A percentile compares a stretch with the other conserved stretches of the same genome.
phyloP scores from a whole-genome alignment of 768 basidiomycete genomes.

The Suillus americanus region DNA sequence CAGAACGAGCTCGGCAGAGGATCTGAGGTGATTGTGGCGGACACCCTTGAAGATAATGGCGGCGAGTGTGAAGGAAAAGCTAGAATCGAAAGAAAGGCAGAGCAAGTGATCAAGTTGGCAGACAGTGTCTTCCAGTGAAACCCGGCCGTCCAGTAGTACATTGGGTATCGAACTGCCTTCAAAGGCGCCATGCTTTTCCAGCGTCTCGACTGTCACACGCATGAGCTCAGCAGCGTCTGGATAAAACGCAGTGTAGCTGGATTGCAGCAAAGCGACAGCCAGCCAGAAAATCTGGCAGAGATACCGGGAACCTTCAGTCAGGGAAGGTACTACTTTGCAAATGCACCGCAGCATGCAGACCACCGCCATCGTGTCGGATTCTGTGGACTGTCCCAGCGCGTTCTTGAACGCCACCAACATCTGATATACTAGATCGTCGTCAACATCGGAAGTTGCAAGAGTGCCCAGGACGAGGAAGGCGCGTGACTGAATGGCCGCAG shows the following conservation, averaged over 20 bases:
- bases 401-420: constrained; percentile 85
- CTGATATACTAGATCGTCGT: constrained; percentile 92
- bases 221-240: constrained; percentile 69
- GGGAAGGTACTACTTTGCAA: constrained; percentile 70
- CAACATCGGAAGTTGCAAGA: constrained; percentile 83
- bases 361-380: constrained; percentile 68
- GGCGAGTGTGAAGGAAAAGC: constrained; percentile 81
- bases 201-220: constrained; percentile 59
- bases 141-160: constrained; percentile 64
- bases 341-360: constrained; percentile 90
- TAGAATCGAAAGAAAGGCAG: constrained; percentile 73
- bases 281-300: constrained; percentile 82
- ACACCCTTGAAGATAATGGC: constrained; percentile 86
- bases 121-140: constrained; percentile 63
- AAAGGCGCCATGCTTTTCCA: constrained; percentile 63
- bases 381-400: constrained; percentile 65
- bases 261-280: constrained; percentile 79
- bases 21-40: constrained; percentile 62
- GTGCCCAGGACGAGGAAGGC: constrained; percentile 82
- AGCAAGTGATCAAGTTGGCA: constrained; percentile 71
- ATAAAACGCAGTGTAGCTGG: constrained; percentile 70
- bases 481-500: constrained; percentile 83
- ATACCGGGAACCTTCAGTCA: constrained; percentile 70
- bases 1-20: constrained; percentile 59
- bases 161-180: constrained; percentile 48